Evolutionary conservation across 192 early-diverging fungal genomes (phyloP).

Genomic region (Geranomyces michiganensis): DNA sequence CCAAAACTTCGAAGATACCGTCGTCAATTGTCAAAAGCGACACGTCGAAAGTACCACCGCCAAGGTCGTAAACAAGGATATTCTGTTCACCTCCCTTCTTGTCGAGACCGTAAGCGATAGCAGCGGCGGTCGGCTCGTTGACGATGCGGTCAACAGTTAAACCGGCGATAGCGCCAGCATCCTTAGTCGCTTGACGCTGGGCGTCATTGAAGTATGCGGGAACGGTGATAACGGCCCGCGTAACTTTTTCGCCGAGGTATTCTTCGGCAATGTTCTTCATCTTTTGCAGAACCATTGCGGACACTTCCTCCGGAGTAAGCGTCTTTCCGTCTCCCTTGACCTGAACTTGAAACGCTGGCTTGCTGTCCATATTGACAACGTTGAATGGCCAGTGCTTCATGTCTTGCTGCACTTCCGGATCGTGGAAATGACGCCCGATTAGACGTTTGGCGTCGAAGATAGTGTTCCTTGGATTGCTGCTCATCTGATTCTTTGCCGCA

Average conservation of each 20-base stretch:
- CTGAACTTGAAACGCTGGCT: conserved; percentile 80
- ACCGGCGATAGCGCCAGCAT: conserved; percentile 84
- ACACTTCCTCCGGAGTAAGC: conserved; percentile 95
- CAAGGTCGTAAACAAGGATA: conserved; percentile 95
- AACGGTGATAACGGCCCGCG: conserved; percentile 94
- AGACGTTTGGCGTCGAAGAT: conserved; percentile 93
- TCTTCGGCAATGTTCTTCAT: conserved; percentile 95
- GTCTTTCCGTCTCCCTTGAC: conserved; percentile 85
- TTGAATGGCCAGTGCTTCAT: conserved; percentile 96
- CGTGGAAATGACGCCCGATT: conserved; percentile 86
- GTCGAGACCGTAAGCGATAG: conserved; percentile 97
- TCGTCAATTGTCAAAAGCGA: conserved; percentile 92
- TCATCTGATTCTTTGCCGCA: conserved; percentile 93
- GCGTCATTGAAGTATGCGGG: conserved; percentile 98
- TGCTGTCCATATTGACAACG: conserved; percentile 77
- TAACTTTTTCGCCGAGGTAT: conserved; percentile 84
- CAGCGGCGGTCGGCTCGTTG: conserved; percentile 92
- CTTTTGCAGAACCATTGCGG: conserved; percentile 93
- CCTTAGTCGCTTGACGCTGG: conserved; percentile 88
- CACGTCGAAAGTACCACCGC: conserved; percentile 98
- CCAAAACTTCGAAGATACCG: conserved; percentile 94
- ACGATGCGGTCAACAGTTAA: conserved; percentile 84
- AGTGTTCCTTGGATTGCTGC: conserved; percentile 86
- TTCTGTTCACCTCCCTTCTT: conserved; percentile 86
- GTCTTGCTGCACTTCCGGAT: conserved; percentile 89